phyloP scores from a whole-genome alignment of 176 grass and related monocot species.

The Triticum turgidum region DNA sequence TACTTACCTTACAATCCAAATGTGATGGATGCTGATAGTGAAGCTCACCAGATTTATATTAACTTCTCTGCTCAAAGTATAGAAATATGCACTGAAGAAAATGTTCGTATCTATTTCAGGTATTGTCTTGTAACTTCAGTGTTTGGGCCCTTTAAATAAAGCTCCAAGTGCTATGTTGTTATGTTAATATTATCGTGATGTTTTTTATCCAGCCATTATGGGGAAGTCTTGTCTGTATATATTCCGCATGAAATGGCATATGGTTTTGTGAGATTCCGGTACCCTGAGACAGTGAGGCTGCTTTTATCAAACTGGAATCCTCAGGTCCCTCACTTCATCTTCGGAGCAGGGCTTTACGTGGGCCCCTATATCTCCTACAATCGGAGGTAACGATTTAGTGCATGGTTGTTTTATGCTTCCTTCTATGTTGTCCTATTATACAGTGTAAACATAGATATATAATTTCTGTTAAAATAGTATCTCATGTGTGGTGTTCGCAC shows the following conservation, averaged over 20 bases:
- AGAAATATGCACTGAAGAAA: constrained; percentile 21
- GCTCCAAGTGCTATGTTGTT: neutral
- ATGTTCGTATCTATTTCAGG: constrained; percentile 52
- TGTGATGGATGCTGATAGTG: too few species aligned
- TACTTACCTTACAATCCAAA: neutral
- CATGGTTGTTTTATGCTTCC: neutral
- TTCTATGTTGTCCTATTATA: neutral
- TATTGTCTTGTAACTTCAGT: constrained; percentile 25
- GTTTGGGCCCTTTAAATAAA: neutral
- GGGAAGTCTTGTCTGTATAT: constrained; percentile 44
- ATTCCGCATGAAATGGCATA: constrained; percentile 40
- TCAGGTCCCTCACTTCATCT: constrained; percentile 58
- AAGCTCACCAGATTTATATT: constrained; percentile 48
- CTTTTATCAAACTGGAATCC: constrained; percentile 49
- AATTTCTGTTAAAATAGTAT: neutral
- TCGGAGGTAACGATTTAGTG: constrained; percentile 1
- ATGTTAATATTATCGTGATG: neutral
- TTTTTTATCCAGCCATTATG: constrained; percentile 49
- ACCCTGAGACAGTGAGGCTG: constrained; percentile 35
- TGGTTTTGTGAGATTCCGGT: constrained; percentile 65
- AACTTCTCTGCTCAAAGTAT: constrained; percentile 50
- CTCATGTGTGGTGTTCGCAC: neutral
- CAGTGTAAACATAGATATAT: neutral
- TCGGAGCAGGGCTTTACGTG: constrained; percentile 31
- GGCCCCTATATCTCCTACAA: constrained; percentile 26